phyloP scores from a whole-genome alignment of 2,329 filamentous ascomycete species.

The Alternaria longipes region DNA sequence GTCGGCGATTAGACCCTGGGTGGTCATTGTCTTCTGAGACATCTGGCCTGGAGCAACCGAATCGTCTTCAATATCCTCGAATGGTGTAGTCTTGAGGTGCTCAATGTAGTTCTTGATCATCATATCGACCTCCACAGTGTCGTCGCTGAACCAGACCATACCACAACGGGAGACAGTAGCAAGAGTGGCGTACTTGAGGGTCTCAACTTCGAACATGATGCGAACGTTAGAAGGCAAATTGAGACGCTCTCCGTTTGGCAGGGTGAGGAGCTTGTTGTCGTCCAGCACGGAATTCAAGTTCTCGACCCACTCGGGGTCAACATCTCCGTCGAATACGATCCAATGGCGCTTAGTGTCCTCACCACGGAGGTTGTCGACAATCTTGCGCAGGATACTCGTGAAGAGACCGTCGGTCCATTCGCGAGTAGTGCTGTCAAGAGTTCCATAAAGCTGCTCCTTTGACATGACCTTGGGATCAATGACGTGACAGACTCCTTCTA shows the following conservation, averaged over 20 bases:
- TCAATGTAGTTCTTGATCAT: slow-evolving; percentile 92
- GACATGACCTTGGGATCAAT: slow-evolving; percentile 99
- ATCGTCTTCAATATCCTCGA: slow-evolving; percentile 97
- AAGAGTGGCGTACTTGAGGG: slow-evolving; percentile 93
- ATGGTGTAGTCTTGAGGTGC: slow-evolving; percentile 79
- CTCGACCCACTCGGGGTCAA: slow-evolving; percentile 99
- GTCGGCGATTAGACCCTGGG: slow-evolving; percentile 82
- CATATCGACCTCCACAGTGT: slow-evolving; percentile 92
- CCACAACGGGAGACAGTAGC: slow-evolving; percentile 99
- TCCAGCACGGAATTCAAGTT: slow-evolving; percentile 99
- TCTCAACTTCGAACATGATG: slow-evolving; percentile 99
- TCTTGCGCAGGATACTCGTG: slow-evolving; percentile 96
- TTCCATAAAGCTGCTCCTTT: slow-evolving; percentile 96
- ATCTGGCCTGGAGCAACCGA: slow-evolving; percentile 67
- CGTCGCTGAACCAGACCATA: slow-evolving; percentile 99
- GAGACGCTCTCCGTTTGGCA: slow-evolving; percentile 97
- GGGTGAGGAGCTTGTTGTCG: slow-evolving; percentile 96
- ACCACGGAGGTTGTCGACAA: slow-evolving; percentile 97
- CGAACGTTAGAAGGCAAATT: slow-evolving; percentile 94
- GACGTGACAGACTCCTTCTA: slow-evolving; percentile 95
- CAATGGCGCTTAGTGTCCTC: slow-evolving; percentile 97
- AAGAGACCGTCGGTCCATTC: slow-evolving; percentile 99
- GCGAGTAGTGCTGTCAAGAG: slow-evolving; percentile 91
- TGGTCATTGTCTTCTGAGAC: slow-evolving; percentile 73
- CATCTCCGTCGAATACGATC: slow-evolving; percentile 99